phyloP scores from a whole-genome alignment of 352 stramenopile species.

The Phytophthora litchii region DNA sequence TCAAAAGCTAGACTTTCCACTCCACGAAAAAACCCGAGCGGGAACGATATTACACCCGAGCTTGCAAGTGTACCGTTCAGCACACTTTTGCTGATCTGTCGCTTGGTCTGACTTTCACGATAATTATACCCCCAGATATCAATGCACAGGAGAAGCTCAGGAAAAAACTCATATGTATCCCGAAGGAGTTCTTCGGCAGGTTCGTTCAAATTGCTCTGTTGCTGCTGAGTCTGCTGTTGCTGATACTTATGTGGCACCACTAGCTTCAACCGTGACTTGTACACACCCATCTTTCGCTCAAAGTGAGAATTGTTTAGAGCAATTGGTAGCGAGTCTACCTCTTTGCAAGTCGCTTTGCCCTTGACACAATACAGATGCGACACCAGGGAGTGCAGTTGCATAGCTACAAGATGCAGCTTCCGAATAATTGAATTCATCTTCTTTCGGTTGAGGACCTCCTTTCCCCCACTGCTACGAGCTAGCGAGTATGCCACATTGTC shows the following conservation, averaged over 20 bases:
- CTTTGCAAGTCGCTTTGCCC: conserved; percentile 50
- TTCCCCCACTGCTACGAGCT: conserved; percentile 55
- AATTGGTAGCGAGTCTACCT: conserved; percentile 59
- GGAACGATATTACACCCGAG: conserved; percentile 28
- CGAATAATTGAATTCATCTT: conserved; percentile 87
- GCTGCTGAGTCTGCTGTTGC: conserved; percentile 35
- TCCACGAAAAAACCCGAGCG: conserved; percentile 47
- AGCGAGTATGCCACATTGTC: conserved; percentile 77
- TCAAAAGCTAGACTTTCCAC: conserved; percentile 61
- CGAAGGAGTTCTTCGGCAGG: conserved; percentile 53
- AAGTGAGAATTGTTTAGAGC: conserved; percentile 77
- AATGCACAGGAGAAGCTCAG: conserved; percentile 66
- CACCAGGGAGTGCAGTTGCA: conserved; percentile 76
- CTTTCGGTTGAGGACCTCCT: conserved; percentile 73
- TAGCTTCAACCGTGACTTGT: conserved; percentile 74
- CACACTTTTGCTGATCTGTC: conserved; percentile 18
- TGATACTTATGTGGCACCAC: conserved; percentile 57
- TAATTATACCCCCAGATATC: conserved; percentile 69
- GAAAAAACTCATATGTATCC: conserved; percentile 75
- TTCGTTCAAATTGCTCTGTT: conserved; percentile 29
- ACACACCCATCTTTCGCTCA: conserved; percentile 76
- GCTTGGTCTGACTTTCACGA: conserved; percentile 40
- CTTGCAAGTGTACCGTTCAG: conserved; percentile 9
- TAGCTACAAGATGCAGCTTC: conserved; percentile 77
- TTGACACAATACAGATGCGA: conserved; percentile 75